Evolutionary conservation across 768 basidiomycete species (phyloP).

Genomic region (Agaricus subrufescens): DNA sequence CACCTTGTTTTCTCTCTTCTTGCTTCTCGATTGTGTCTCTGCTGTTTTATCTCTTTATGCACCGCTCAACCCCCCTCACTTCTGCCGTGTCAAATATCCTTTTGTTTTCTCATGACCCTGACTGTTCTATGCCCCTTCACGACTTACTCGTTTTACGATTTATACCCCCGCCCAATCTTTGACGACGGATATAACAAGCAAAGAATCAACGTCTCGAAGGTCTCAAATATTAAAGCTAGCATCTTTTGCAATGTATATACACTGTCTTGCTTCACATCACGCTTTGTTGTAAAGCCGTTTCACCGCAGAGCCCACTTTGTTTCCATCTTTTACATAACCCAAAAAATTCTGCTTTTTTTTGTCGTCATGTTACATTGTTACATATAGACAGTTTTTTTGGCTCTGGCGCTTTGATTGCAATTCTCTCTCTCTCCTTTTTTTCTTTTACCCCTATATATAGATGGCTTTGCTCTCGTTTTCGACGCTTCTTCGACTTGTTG

Average conservation of each 20-base stretch:
- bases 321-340: background rate
- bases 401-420: slow-evolving; percentile 4
- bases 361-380: background rate
- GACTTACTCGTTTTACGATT: too few species aligned
- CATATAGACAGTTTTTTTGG: background rate
- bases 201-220: background rate
- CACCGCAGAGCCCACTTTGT: background rate
- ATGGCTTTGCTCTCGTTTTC: background rate
- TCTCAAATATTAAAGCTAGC: background rate
- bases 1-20: background rate
- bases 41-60: background rate
- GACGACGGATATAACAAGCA: background rate
- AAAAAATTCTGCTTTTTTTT: background rate
- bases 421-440: background rate
- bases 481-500: background rate
- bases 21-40: background rate
- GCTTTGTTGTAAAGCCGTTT: background rate
- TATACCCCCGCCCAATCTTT: too few species aligned
- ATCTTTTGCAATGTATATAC: slow-evolving; percentile 2
- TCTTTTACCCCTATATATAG: background rate
- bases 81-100: background rate
- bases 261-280: background rate
- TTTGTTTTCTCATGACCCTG: background rate
- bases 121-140: too few species aligned
- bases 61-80: background rate